A percentile compares a stretch with the other conserved stretches of the same genome.
Evolutionary conservation across 352 stramenopile species (phyloP).

Genomic region (Phytophthora pseudosyringae): DNA sequence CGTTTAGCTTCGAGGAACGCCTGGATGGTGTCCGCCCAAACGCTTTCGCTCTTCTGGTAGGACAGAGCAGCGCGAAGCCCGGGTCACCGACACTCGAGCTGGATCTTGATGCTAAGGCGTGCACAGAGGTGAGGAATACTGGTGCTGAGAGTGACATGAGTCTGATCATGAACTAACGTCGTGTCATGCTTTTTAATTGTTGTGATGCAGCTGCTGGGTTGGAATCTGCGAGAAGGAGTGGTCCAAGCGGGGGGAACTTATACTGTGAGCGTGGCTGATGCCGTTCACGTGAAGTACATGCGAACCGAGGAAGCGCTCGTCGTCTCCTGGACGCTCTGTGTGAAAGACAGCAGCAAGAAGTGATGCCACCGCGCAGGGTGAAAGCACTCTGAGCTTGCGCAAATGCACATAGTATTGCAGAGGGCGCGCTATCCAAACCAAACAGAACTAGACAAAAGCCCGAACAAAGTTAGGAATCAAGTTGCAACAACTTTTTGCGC

Average conservation of each 20-base stretch:
- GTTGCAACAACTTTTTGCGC: conserved; percentile 23
- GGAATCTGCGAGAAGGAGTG: conserved; percentile 64
- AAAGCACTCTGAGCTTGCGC: conserved; percentile 16
- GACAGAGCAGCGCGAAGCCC: conserved; percentile 45
- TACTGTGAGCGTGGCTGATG: conserved; percentile 50
- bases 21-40: conserved; percentile 70
- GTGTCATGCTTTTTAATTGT: not conserved
- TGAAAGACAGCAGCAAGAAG: conserved; percentile 38
- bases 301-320: conserved; percentile 51
- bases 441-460: conserved; percentile 29
- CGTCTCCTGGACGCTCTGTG: conserved; percentile 59
- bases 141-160: not conserved
- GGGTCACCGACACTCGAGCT: conserved; percentile 40
- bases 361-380: conserved; percentile 13
- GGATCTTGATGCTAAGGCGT: conserved; percentile 53
- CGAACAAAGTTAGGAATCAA: conserved; percentile 36
- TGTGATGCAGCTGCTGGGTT: conserved; percentile 54
- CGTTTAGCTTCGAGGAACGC: conserved; percentile 56
- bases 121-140: conserved; percentile 50
- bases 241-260: conserved; percentile 52
- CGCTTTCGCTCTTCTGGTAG: conserved; percentile 67
- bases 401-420: conserved; percentile 41
- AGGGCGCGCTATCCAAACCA: conserved; percentile 25
- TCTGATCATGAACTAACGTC: conserved; percentile 5
- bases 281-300: conserved; percentile 57